Evolutionary conservation across 208 protist species (phyloP), one percentile per base, ranked within the genome.

Genomic region (Herpetomonas tarakana): DNA sequence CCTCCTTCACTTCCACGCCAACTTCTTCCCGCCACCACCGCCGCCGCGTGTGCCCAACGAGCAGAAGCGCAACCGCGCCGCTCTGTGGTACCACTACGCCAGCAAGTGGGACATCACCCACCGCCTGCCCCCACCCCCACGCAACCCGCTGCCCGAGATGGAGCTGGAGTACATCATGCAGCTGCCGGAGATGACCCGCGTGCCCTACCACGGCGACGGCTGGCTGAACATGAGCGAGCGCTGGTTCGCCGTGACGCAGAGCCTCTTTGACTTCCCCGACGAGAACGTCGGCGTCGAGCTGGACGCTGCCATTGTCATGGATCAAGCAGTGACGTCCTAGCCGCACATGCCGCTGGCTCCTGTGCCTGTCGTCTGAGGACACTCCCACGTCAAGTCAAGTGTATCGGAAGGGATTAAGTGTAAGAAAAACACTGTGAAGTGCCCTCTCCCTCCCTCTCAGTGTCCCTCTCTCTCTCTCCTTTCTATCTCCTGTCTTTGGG

Each of bases 81-180:
- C 70, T 58, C 58, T 86, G 49, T 92, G 86, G 86, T 92, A 89
- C 53, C 74, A 86, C 63, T 88, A 88, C 65, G 81, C 86, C 1
- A 77, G 62, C 52, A 92, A 88, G 69, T 92, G 86, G 82, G 81
- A 92, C 66, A 84, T 89, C 53, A 87, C 82, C 1, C 86, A 86
- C 59, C 81, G 79, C 35, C 74, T 92, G 49, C 82, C 86, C 2
- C 86, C 86, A 21, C 86, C 86, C 2, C 86, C 86, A 30, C 81
- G 86, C 53, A 86, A 64, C 21, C 82, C 86, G n/a, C 74, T 92
- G 49, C 74, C 78, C 11, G 79, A 86, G 68, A 89, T 92, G 86
- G 70, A 71, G 58, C 28, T 76, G 52, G 80, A 92, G 79, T 71
- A 81, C 49, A 62, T 47, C n/a, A 63, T 83, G 61, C 29, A 56